Evolutionary conservation across 306 rosid genomes (phyloP).

Genomic region (Abrus precatorius): DNA sequence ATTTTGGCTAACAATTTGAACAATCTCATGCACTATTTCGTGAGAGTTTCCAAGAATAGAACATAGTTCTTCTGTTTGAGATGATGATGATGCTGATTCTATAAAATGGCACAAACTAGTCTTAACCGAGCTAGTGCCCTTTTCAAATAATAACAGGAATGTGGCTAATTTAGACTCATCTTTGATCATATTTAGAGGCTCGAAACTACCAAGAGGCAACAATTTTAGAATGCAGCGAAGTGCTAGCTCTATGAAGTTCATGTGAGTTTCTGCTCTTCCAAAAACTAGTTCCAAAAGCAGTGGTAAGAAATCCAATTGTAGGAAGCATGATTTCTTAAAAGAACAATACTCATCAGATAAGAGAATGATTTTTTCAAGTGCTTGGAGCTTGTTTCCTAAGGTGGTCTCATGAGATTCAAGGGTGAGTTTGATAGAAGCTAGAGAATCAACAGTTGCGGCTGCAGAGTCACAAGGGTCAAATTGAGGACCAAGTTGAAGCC

Average conservation of each 20-base stretch:
- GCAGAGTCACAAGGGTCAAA: conserved; percentile 54
- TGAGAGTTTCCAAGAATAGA: conserved; percentile 55
- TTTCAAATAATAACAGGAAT: conserved; percentile 56
- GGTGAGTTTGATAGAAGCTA: conserved; percentile 58
- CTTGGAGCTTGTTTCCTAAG: conserved; percentile 60
- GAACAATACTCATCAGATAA: conserved; percentile 58
- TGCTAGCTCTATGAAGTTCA: conserved; percentile 62
- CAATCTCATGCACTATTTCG: conserved; percentile 57
- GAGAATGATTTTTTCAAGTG: conserved; percentile 55
- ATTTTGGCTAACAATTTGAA: conserved; percentile 43
- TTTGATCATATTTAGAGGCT: conserved; percentile 62
- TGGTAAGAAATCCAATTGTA: conserved; percentile 74
- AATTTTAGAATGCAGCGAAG: conserved; percentile 60
- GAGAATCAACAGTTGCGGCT: conserved; percentile 54
- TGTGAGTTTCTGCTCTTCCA: conserved; percentile 48
- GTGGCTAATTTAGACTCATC: conserved; percentile 57
- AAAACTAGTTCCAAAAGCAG: conserved; percentile 69
- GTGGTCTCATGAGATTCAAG: conserved; percentile 61
- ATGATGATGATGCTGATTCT: conserved; percentile 57
- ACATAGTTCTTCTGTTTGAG: conserved; percentile 56
- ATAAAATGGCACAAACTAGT: conserved; percentile 63
- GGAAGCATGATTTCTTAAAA: conserved; percentile 58
- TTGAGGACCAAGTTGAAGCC: conserved; percentile 65
- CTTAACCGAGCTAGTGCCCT: conserved; percentile 60
- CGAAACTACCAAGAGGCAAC: conserved; percentile 53